A percentile compares a stretch with the other conserved stretches of the same genome.
These are phyloP conservation scores for Camillea tinctor DNA, from an alignment of 2,329 filamentous ascomycete species.

Conservation along the genomic window DNA sequence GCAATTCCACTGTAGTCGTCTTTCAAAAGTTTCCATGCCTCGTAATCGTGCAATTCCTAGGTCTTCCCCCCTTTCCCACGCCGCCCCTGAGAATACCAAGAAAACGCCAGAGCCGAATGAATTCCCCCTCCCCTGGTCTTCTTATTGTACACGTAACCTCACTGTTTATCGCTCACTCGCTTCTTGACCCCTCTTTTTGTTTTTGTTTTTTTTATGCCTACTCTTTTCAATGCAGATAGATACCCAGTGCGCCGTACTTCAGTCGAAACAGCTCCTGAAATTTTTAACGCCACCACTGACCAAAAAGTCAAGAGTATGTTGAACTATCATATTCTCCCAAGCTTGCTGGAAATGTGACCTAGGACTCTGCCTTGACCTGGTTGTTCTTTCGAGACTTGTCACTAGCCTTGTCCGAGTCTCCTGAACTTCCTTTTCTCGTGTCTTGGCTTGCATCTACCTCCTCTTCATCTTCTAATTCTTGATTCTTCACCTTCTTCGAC, in stretches of 20 bases:
- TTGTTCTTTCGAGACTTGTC: conserved; percentile 20
- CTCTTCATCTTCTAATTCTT: background rate
- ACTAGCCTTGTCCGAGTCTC: conserved; percentile 18
- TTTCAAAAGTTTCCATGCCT: background rate
- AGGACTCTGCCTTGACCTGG: conserved; percentile 22
- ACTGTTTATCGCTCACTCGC: background rate
- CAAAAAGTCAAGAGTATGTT: background rate
- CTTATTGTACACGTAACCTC: background rate
- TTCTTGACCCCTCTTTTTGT: no score
- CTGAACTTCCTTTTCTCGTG: conserved; percentile 13
- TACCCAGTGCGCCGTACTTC: background rate
- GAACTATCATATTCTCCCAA: background rate
- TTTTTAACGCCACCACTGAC: background rate
- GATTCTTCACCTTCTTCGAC: background rate
- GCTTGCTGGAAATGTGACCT: conserved; percentile 6
- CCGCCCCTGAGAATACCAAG: background rate
- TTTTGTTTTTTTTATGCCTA: background rate
- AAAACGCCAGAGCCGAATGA: background rate
- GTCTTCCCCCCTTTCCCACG: background rate
- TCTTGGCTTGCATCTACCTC: conserved; percentile 14
- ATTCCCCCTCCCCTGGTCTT: background rate
- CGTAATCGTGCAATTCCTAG: background rate
- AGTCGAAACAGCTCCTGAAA: background rate
- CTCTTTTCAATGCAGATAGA: background rate
- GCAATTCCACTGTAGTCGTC: background rate